Conservation (phyloP, 2,329 filamentous ascomycete genomes). For the Stemphylium lycopersici region DNA sequence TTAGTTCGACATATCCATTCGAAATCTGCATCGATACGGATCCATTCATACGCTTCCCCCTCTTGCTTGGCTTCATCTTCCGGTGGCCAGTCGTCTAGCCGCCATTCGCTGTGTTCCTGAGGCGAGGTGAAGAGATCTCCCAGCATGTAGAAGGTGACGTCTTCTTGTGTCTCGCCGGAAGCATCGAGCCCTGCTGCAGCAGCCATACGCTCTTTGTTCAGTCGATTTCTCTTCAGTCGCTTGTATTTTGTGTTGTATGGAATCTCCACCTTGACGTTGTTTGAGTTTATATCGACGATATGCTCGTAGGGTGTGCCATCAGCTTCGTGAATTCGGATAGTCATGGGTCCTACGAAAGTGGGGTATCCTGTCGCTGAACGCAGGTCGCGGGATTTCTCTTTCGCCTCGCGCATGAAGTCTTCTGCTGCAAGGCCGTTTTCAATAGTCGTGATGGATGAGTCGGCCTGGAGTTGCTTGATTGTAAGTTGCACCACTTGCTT, state of each 20-base stretch:
- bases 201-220: conserved; percentile 77
- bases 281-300: conserved; percentile 92
- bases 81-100: conserved; percentile 83
- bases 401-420: conserved; percentile 82
- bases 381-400: conserved; percentile 75
- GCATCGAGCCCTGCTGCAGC: conserved; percentile 68
- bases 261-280: conserved; percentile 85
- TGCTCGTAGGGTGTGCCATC: conserved; percentile 98
- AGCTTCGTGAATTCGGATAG: conserved; percentile 95
- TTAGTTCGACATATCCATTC: conserved; percentile 90
- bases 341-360: conserved; percentile 96
- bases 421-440: conserved; percentile 64
- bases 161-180: conserved; percentile 69
- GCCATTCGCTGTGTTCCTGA: conserved; percentile 84
- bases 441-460: conserved; percentile 34
- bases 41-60: conserved; percentile 97
- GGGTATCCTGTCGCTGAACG: conserved; percentile 72
- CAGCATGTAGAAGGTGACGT: conserved; percentile 86
- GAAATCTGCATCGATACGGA: conserved; percentile 95
- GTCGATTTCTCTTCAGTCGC: conserved; percentile 84
- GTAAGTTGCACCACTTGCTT: conserved; percentile 91
- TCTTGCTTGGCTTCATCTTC: conserved; percentile 92
- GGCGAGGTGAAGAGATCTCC: conserved; percentile 86
- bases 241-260: conserved; percentile 99
- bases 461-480: conserved; percentile 68